Conservation (phyloP, 208 protist species). For the Novymonas esmeraldas region DNA sequence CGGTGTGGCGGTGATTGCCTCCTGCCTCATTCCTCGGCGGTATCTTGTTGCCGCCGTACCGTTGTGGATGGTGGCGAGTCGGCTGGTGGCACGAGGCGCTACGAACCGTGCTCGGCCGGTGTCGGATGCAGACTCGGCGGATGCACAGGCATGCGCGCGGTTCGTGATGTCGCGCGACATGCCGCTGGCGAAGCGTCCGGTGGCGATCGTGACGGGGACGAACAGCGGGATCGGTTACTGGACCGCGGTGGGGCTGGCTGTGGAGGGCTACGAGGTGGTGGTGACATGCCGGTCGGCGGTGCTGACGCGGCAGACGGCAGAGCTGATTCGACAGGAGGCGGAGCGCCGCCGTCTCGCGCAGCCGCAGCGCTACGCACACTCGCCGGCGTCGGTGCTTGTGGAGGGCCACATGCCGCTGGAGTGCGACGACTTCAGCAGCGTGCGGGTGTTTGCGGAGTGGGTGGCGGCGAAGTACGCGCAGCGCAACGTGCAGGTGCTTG, state of each 20-base stretch:
- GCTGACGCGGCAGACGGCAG: slow-evolving; percentile 56
- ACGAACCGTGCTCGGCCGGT: slow-evolving; percentile 47
- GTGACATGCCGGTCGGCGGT: slow-evolving; percentile 72
- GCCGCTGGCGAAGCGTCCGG: slow-evolving; percentile 54
- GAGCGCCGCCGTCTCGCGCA: slow-evolving; percentile 31
- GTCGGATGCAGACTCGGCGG: slow-evolving; percentile 24
- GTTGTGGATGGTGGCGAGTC: slow-evolving; percentile 45
- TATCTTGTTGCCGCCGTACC: slow-evolving; percentile 13
- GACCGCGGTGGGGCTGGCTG: slow-evolving; percentile 79
- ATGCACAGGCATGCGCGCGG: slow-evolving; percentile 11
- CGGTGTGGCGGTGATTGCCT: background rate
- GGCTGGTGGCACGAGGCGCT: slow-evolving; percentile 56
- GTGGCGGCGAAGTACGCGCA: slow-evolving; percentile 47
- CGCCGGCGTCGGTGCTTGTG: slow-evolving; percentile 51
- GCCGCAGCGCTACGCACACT: slow-evolving; percentile 39
- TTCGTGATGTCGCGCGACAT: slow-evolving; percentile 62
- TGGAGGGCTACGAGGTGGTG: slow-evolving; percentile 77
- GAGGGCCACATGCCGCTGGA: slow-evolving; percentile 63
- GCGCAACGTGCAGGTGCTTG: slow-evolving; percentile 77
- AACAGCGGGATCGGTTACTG: slow-evolving; percentile 91
- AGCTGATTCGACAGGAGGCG: slow-evolving; percentile 46
- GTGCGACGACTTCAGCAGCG: slow-evolving; percentile 77
- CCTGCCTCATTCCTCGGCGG: background rate
- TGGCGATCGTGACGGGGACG: slow-evolving; percentile 90
- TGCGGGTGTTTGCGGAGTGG: slow-evolving; percentile 61